Percentiles rank a stretch among this genome's conserved stretches.
phyloP scores from a whole-genome alignment of 2,329 filamentous ascomycete species.

The Botrytis fragariae region DNA sequence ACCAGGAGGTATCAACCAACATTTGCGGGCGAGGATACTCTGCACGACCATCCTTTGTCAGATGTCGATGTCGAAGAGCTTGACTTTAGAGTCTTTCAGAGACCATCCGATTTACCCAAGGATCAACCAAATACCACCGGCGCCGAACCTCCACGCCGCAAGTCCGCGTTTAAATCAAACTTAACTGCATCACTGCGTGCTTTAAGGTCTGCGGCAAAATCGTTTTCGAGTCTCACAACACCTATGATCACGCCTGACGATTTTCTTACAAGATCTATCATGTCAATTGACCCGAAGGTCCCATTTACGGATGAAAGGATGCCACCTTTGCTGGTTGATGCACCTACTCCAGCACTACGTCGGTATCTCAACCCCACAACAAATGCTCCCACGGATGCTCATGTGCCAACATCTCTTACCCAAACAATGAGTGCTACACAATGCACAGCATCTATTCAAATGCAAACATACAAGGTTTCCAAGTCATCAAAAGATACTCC shows the following conservation, averaged over 20 bases:
- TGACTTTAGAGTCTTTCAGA: slow-evolving; percentile 49
- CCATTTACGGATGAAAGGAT: slow-evolving; percentile 67
- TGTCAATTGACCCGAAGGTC: slow-evolving; percentile 64
- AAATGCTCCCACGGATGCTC: slow-evolving; percentile 46
- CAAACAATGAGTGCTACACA: slow-evolving; percentile 41
- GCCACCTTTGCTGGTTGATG: slow-evolving; percentile 60
- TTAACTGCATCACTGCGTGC: slow-evolving; percentile 65
- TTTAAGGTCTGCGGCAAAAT: slow-evolving; percentile 60
- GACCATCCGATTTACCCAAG: slow-evolving; percentile 20
- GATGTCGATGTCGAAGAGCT: slow-evolving; percentile 46
- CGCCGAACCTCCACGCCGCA: slow-evolving; percentile 28
- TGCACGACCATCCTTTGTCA: slow-evolving; percentile 51
- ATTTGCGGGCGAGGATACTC: slow-evolving; percentile 47
- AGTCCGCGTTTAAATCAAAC: slow-evolving; percentile 63
- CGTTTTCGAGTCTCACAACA: slow-evolving; percentile 61
- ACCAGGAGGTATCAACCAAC: slow-evolving; percentile 54
- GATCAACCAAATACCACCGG: slow-evolving; percentile 23
- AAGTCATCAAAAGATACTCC: slow-evolving; percentile 41
- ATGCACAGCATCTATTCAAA: slow-evolving; percentile 67
- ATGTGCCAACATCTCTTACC: slow-evolving; percentile 38
- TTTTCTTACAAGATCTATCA: slow-evolving; percentile 64
- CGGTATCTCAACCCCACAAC: slow-evolving; percentile 66
- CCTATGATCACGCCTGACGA: slow-evolving; percentile 65
- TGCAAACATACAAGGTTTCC: slow-evolving; percentile 62
- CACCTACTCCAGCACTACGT: slow-evolving; percentile 63